Percentiles rank a stretch among this genome's conserved stretches.
phyloP scores from a whole-genome alignment of 345 rosid species.

The Sisymbrium irio region DNA sequence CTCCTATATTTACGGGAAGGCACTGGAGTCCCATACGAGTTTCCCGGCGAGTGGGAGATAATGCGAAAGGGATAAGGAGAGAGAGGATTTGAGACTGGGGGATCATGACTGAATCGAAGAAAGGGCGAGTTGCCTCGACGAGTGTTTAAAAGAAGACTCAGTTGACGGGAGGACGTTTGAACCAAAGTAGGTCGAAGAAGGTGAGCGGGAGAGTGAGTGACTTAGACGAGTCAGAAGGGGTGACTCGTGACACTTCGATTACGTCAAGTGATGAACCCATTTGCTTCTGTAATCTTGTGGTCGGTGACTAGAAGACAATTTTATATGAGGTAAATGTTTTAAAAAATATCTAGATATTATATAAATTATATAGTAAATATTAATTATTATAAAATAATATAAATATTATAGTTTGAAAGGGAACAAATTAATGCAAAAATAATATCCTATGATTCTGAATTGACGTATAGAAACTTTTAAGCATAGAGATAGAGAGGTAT shows the following conservation, averaged over 20 bases:
- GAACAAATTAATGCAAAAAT: too few species aligned
- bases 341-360: too few species aligned
- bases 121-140: conserved; percentile 15
- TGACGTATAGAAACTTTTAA: too few species aligned
- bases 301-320: too few species aligned
- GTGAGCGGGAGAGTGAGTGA: conserved; percentile 35
- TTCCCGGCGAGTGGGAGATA: conserved; percentile 45
- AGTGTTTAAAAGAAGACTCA: conserved; percentile 43
- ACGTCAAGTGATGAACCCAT: conserved; percentile 3
- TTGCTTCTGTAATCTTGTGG: background rate
- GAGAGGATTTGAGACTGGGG: conserved; percentile 40
- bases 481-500: too few species aligned
- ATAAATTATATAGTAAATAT: too few species aligned
- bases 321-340: too few species aligned
- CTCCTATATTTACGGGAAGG: too few species aligned
- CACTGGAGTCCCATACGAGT: conserved; percentile 36
- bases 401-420: too few species aligned
- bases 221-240: conserved; percentile 27
- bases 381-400: too few species aligned
- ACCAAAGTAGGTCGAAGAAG: conserved; percentile 35
- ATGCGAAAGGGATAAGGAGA: conserved; percentile 37
- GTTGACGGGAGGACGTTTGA: conserved; percentile 25
- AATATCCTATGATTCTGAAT: too few species aligned
- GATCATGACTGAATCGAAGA: conserved; percentile 37
- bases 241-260: conserved; percentile 28